Evolutionary conservation across 78 protist genomes (phyloP), one percentile per base, ranked within the genome.

Genomic region (Capsaspora owczarzaki): DNA sequence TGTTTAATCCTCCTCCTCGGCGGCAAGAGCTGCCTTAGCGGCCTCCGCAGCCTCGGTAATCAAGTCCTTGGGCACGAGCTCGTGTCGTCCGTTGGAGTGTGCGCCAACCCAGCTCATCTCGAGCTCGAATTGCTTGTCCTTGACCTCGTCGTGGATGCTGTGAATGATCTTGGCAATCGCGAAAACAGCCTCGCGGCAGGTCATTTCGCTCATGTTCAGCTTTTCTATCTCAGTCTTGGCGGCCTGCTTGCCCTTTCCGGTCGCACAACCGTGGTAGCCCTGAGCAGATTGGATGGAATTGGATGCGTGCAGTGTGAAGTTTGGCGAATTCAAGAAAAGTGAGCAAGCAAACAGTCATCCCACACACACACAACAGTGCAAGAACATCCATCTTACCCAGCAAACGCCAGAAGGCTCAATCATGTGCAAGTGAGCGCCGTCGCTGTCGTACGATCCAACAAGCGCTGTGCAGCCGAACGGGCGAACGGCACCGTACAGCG

Each of bases 191-290:
- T 96, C 96, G 19, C 72, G 44, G 38, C 83, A 35, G 22, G 97
- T 89, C 66, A 94, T 42, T 72, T 87, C 89, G 10, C 25, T 0
- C 20, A 89, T 61, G 38, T 91, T 83, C 41, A 97, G 60, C 68
- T 96, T 97, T 88, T 96, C 98, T 4, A 97, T 70, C 70, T 93
- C 98, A n/a, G 95, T 87, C 84, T 92, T 89, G 29, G 98, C 96
- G 1, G 95, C 91, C 81, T 86, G 89, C 83, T 89, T 89, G 70
- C 89, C 93, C 86, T 95, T 96, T 46, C 99, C 99, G 40, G 89
- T 37, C 2, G 96, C 91, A n/a, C 81, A 29, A 20, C 85, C 97
- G 66, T 42, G 76, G 83, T 86, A 95, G 23, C 93, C 92, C 87
- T 79, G 60, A 41, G 23, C 23, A 61, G 6, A 37, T 14, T 8